Base-by-base conservation (phyloP, 495 filamentous ascomycete genomes). In the Halenospora varia region DNA sequence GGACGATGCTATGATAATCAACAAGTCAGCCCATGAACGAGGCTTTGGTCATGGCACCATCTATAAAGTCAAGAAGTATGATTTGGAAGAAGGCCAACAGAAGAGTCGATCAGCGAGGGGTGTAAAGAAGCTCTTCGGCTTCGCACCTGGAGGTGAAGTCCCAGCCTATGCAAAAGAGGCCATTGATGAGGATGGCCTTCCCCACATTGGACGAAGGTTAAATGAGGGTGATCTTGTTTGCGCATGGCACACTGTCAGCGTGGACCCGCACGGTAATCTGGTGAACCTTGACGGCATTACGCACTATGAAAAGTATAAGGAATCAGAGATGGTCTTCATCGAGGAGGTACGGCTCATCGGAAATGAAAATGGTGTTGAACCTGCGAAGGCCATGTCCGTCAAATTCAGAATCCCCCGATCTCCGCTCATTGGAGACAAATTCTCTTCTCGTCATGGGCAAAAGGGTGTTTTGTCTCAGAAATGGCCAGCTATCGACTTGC, bases 1-100 rank as follows among this genome's bases (percentile, higher is more conserved):
- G 94, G 94, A 98, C 77, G 94, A 98, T 74, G 94, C 94, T 70
- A 98, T 98, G 94, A 97, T 98, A 63, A 79, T 98, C 66, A 97
- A 97, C 77, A 98, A 98, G 70, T 97, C 93, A 13, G 85, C 93
- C 2, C 90, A 97, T 73, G 94, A 98, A 71, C 87, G 94, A 56
- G 94, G 94, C n/a, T 97, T 97, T 67, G 92, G 88, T 45, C 83
- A 97, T 69, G 94, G 94, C 45, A 96, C 90, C 8, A 89, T 98
- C 67, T 97, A 96, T 80, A 98, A 98, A 76, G 95, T 90, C 29
- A 96, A 97, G 73, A 86, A 92, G 60, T 82, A 90, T 71, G 81
- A 84, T 42, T 81, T 97, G 9, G 84, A 87, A 45, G 91, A 96
- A 35, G 80, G 82, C 17, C 78, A 77, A 25, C 73, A 73, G 48